Percentiles rank a stretch among this genome's conserved stretches.
These are phyloP conservation scores for Barnettozyma botsteinii DNA, from an alignment of 805 yeast genomes.

Conservation along the genomic window DNA sequence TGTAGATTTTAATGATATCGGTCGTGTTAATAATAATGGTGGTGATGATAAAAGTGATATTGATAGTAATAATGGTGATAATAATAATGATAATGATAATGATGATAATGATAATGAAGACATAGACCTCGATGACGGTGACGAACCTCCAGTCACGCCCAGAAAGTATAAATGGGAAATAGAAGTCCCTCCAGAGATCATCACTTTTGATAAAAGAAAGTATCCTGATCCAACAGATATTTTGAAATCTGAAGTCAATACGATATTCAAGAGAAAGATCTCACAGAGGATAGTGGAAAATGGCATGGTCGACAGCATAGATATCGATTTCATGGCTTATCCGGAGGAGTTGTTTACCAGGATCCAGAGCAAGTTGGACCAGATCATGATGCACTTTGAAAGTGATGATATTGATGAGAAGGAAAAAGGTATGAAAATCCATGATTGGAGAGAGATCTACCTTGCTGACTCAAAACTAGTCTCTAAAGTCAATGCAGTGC, in stretches of 20 bases:
- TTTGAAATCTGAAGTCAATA: not conserved
- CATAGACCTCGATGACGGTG: conserved; percentile 2
- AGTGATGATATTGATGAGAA: too few species aligned
- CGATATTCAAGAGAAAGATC: conserved; percentile 2
- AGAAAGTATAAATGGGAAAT: too few species aligned
- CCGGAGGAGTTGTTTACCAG: not conserved
- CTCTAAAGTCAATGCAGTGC: not conserved
- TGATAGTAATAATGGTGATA: not conserved
- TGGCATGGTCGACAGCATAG: not conserved
- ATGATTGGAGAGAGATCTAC: conserved; percentile 2
- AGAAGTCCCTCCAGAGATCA: not conserved
- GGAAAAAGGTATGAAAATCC: not conserved
- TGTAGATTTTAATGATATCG: not conserved
- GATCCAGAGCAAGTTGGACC: not conserved
- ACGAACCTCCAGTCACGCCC: not conserved
- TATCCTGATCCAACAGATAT: not conserved
- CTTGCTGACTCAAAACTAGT: not conserved
- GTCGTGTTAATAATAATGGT: not conserved
- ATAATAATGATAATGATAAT: conserved; percentile 1
- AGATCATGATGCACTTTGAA: not conserved
- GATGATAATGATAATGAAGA: not conserved
- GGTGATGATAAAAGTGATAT: not conserved
- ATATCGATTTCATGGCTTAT: conserved; percentile 2
- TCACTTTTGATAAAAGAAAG: not conserved
- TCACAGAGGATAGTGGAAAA: not conserved